Evolutionary conservation across 2,329 filamentous ascomycete species (phyloP).

Genomic region (Talaromyces rugulosus): DNA sequence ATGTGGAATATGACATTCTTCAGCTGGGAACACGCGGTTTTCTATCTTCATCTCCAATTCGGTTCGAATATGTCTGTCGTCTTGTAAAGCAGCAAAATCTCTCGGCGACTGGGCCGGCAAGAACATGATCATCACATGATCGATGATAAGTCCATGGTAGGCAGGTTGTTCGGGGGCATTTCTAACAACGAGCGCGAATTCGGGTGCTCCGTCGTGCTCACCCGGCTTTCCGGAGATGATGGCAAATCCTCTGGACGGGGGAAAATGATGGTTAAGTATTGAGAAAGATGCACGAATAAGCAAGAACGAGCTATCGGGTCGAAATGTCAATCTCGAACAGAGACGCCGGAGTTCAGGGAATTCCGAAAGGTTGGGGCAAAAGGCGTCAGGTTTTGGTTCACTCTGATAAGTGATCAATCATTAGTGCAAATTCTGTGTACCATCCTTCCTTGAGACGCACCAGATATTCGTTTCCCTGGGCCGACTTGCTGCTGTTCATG

Average conservation of each 20-base stretch:
- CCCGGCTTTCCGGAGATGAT: background rate
- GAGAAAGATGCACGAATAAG: background rate
- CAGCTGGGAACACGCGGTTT: background rate
- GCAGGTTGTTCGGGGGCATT: background rate
- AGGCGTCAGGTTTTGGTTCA: background rate
- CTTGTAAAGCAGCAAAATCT: background rate
- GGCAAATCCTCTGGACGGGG: background rate
- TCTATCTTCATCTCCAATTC: background rate
- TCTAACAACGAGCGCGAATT: background rate
- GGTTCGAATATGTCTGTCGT: background rate
- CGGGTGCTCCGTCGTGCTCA: background rate
- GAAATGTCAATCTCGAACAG: background rate
- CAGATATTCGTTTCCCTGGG: background rate
- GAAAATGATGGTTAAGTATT: background rate
- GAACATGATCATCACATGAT: background rate
- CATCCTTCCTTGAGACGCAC: background rate
- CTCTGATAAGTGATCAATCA: background rate
- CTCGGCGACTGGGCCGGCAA: background rate
- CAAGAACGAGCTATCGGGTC: background rate
- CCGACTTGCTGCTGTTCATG: background rate
- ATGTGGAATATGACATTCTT: background rate
- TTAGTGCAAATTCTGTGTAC: background rate
- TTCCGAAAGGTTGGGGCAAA: background rate
- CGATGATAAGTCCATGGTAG: background rate
- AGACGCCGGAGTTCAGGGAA: background rate